A percentile compares a stretch with the other conserved stretches of the same genome.
Conservation (phyloP, 192 early-diverging fungal species). For the Entomortierella parvispora region DNA sequence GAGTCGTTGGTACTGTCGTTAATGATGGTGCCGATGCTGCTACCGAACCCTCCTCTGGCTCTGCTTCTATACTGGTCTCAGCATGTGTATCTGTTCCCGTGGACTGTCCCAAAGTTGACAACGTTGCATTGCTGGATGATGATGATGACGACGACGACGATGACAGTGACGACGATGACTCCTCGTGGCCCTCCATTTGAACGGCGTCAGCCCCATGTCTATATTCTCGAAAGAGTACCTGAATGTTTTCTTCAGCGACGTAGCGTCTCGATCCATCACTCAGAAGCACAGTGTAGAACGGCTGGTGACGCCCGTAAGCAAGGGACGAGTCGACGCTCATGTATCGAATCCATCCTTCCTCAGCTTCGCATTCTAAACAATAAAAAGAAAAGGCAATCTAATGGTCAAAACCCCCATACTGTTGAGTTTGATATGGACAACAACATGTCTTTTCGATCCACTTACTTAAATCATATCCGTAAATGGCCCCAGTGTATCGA, state of each 20-base stretch:
- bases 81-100: neutral
- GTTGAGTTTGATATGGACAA: neutral
- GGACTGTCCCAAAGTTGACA: too few relatives aligned
- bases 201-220: neutral
- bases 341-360: constrained; percentile 31
- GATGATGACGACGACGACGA: too few relatives aligned
- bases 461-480: constrained; percentile 53
- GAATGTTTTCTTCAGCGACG: constrained; percentile 52
- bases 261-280: constrained; percentile 36
- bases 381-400: neutral
- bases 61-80: neutral
- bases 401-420: neutral
- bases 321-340: constrained; percentile 36
- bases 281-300: constrained; percentile 45
- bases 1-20: too few relatives aligned
- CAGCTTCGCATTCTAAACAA: constrained; percentile 36
- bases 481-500: constrained; percentile 48
- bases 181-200: neutral
- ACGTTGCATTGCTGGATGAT: too few relatives aligned
- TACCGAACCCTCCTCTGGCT: too few relatives aligned
- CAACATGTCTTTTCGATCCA: neutral
- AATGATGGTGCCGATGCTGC: too few relatives aligned
- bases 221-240: constrained; percentile 29
- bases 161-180: neutral
- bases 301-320: constrained; percentile 33